These are phyloP conservation scores for Leishmania guyanensis DNA, from an alignment of 208 protist genomes.

Conservation along the genomic window DNA sequence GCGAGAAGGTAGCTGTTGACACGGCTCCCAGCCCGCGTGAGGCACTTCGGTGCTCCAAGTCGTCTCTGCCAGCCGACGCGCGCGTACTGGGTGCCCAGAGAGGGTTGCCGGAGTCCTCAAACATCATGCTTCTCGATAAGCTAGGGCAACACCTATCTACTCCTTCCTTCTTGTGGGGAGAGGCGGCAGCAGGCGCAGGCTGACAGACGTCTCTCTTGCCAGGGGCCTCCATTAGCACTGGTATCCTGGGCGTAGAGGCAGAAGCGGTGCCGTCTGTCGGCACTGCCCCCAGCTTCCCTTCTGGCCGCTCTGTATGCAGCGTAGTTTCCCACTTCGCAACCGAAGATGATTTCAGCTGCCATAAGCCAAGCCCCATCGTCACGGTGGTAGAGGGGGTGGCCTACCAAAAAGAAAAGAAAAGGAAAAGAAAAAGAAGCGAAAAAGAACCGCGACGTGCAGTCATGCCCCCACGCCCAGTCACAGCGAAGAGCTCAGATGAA, in stretches of 20 bases:
- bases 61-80: background rate
- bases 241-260: background rate
- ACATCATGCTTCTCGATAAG: background rate
- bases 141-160: background rate
- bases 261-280: background rate
- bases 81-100: background rate
- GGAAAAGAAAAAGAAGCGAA: slow-evolving; percentile 2
- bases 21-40: too few relatives aligned
- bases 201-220: background rate
- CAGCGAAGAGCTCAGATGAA: background rate
- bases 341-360: background rate
- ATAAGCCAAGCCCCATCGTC: background rate
- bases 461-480: too few relatives aligned
- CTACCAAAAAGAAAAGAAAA: background rate
- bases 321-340: background rate
- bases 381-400: background rate
- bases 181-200: background rate
- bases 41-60: background rate
- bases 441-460: background rate
- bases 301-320: too few relatives aligned
- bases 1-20: background rate
- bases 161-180: background rate
- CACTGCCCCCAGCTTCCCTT: background rate
- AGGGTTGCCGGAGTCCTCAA: background rate
- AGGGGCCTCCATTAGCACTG: background rate